Evolutionary conservation across 2,329 filamentous ascomycete genomes (phyloP), one percentile per base, ranked within the genome.

Genomic region (Daldinia eschscholtzii): DNA sequence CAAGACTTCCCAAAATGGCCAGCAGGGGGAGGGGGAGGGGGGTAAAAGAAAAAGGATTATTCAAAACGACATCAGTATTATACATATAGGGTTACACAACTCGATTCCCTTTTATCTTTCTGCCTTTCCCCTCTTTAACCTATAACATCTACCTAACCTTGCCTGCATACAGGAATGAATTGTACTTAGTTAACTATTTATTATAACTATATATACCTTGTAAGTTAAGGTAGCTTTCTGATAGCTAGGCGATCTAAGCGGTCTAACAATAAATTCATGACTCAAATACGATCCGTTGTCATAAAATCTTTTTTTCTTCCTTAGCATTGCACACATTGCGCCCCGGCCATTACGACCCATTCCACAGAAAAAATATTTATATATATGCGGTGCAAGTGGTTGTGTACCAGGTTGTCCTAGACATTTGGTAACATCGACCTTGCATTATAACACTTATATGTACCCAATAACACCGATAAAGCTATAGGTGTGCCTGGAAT

Each of bases 381-480:
- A 23, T 33, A 33, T 33, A 52, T 33, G 28, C 46, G 26, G 46
- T 37, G 30, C 23, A 20, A 6, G 52, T 55, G 33, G 18, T 48
- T 28, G 13, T 9, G 33, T 35, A 48, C 23, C 23, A 48, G 44
- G 44, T 56, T 65, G 55, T 65, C 18, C 57, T 50, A 39, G 18
- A 37, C 41, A 35, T 56, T 60, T 41, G 18, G 52, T 35, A 57
- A 37, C 57, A 57, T 52, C 57, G 18, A 61, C 53, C 52, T 52
- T 65, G 52, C 57, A 63, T 65, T 41, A 35, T 35, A 35, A 1
- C 6, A 9, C 7, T 10, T 35, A 35, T 20, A 60, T 57, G 30
- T 53, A 44, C 23, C 62, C 62, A 64, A 64, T 65, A 37, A 39
- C 62, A 56, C n/a, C 37, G 28, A 33, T 28, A n/a, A 56, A 44